phyloP scores from a whole-genome alignment of 805 yeast species.

The Teunomyces funiuensis region DNA sequence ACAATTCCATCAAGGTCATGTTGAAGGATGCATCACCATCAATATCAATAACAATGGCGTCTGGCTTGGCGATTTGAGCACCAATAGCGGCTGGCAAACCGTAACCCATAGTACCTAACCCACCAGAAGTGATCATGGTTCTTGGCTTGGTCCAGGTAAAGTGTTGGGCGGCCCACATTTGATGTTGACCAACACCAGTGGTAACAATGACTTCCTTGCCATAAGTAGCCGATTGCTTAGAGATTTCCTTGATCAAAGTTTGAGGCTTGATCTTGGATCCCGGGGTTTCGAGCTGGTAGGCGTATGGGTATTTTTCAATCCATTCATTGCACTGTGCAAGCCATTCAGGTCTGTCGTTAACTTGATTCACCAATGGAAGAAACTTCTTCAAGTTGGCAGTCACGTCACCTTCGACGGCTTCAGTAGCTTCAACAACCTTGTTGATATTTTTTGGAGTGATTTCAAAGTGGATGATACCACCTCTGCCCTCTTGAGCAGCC shows the following conservation, averaged over 20 bases:
- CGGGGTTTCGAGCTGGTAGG: slow-evolving; percentile 77
- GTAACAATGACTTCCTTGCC: slow-evolving; percentile 81
- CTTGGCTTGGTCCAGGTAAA: slow-evolving; percentile 93
- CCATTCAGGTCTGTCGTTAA: slow-evolving; percentile 78
- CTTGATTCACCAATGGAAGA: slow-evolving; percentile 66
- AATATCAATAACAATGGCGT: slow-evolving; percentile 90
- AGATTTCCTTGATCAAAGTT: slow-evolving; percentile 77
- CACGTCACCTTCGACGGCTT: slow-evolving; percentile 96
- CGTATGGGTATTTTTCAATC: slow-evolving; percentile 85
- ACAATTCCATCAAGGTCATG: slow-evolving; percentile 92
- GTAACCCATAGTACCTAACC: slow-evolving; percentile 98
- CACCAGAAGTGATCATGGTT: slow-evolving; percentile 96
- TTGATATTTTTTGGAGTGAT: slow-evolving; percentile 95
- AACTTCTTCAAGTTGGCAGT: slow-evolving; percentile 70
- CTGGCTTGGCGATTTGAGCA: slow-evolving; percentile 95
- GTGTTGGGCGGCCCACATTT: slow-evolving; percentile 99
- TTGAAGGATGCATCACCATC: slow-evolving; percentile 99
- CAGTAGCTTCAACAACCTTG: slow-evolving; percentile 95
- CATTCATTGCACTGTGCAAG: slow-evolving; percentile 68
- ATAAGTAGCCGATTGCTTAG: slow-evolving; percentile 63
- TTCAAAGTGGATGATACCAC: slow-evolving; percentile 97
- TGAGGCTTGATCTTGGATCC: slow-evolving; percentile 88
- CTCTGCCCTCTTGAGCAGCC: slow-evolving; percentile 85
- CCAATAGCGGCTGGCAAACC: slow-evolving; percentile 98
- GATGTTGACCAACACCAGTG: slow-evolving; percentile 99